Evolutionary conservation across 495 filamentous ascomycete genomes (phyloP), one percentile per base, ranked within the genome.

Genomic region (Tetracladium setigerum): DNA sequence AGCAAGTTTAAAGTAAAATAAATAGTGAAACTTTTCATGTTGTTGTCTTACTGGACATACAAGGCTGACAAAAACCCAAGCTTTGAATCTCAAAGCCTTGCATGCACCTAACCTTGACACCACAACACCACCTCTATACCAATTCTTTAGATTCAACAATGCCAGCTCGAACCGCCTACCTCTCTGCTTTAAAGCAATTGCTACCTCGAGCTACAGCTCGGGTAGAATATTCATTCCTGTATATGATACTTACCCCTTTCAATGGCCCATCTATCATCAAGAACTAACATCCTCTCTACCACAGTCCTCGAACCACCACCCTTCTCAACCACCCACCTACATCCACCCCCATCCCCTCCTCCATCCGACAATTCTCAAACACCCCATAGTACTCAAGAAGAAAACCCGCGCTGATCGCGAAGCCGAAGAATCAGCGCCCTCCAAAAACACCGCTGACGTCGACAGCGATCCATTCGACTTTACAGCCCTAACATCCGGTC

Each of bases 401-500:
- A 58, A 58, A 38, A n/a, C n/a, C 14, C 32, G 34, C 13, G 56
- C 38, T 6, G 56, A 55, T 2, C 32, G 48, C n/a, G 55, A 57
- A 27, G 30, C 48, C 15, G 49, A 50, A 30, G 33, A 39, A 47
- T 14, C 47, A n/a, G 18, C 41, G 7, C 32, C 49, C 14, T 16
- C 44, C 19, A 15, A 48, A 27, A 7, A 3, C 22, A 7, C 22
- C 22, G 11, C 41, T 7, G 35, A 13, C 15, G 47, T 18, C 24
- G 42, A 18, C 1, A 55, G 55, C 39, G 78, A 90, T 55, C 83
- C 84, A 5, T 80, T 74, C 59, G 81, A 90, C 65, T 76, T 92
- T 50, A 71, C 76, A 6, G 66, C 73, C 51, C 68, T 95, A 10
- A 68, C 81, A 31, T 58, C 69, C 24, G 72, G 73, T n/a, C 79